Evolutionary conservation across 2,329 filamentous ascomycete genomes (phyloP), one percentile per base, ranked within the genome.

Genomic region (Didymella keratinophila): DNA sequence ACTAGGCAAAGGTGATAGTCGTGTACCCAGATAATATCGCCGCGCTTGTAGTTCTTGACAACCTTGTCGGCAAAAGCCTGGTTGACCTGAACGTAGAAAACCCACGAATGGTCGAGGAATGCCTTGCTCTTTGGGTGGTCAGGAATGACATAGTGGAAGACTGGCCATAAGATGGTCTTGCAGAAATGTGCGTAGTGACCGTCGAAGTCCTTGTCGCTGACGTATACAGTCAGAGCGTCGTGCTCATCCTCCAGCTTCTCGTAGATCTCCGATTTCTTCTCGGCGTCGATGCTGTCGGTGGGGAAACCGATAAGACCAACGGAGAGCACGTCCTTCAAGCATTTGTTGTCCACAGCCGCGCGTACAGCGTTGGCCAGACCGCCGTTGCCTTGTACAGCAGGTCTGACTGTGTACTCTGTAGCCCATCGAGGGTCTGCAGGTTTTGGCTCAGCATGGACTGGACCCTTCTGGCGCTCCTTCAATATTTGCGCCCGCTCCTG

Each of bases 81-180:
- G 79, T 97, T 97, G 72, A 97, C 85, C 52, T 91, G 92, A 73
- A 93, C 90, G 71, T 98, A 98, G 80, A 92, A 96, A 67, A 93
- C 86, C 92, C 93, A 98, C 0, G 93, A 97, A 78, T 98, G 93
- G 68, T 98, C 94, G 76, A 96, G 90, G 76, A 97, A 98, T 0
- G 94, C 94, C 61, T 98, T 98, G 86, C 93, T 97, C 83, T 97
- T 97, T 25, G 94, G 94, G 73, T 96, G 96, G 74, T 98, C 95
- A 0, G 94, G 95, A 59, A 98, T 96, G 78, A 97, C 93, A 76
- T 98, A 98, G 78, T 98, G 93, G 78, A 98, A 96, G 60, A 97
- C 93, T 1, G 94, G 94, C 94, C 94, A 98, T 7, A 98, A 83
- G 54, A 98, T 97, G 72, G 94, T 92, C 81, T 98, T 98, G 87